Conservation (phyloP, 192 early-diverging fungal genomes). For the Umbelopsis ramanniana region DNA sequence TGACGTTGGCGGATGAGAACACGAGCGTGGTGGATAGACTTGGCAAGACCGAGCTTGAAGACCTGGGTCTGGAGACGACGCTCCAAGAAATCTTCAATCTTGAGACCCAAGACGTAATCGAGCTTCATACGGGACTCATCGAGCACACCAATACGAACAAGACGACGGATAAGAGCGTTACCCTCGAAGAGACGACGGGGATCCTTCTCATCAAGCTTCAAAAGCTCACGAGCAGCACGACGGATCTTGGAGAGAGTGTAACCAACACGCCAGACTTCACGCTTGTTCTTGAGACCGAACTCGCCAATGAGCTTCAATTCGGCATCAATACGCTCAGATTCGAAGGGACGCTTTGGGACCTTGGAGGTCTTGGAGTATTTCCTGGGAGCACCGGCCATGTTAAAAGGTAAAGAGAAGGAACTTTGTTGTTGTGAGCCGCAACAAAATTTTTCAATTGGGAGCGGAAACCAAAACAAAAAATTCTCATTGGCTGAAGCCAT, state of each 20-base stretch:
- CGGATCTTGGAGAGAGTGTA: slow-evolving; percentile 98
- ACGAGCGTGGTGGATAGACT: slow-evolving; percentile 98
- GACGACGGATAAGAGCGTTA: slow-evolving; percentile 97
- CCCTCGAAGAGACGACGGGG: slow-evolving; percentile 97
- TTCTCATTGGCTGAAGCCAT: slow-evolving; percentile 3
- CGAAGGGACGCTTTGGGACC: slow-evolving; percentile 97
- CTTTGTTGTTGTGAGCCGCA: slow-evolving; percentile 12
- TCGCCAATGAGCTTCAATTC: slow-evolving; percentile 96
- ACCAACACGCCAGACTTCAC: slow-evolving; percentile 97
- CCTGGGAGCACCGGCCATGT: slow-evolving; percentile 40
- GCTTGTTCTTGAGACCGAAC: slow-evolving; percentile 98
- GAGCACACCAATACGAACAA: slow-evolving; percentile 97
- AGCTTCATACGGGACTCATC: slow-evolving; percentile 97
- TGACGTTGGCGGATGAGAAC: slow-evolving; percentile 97
- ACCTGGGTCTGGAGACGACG: slow-evolving; percentile 98
- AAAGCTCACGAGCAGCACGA: slow-evolving; percentile 99
- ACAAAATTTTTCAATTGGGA: slow-evolving; percentile 22
- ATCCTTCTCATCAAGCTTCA: slow-evolving; percentile 94
- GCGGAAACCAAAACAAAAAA: slow-evolving; percentile 14
- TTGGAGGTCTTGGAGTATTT: slow-evolving; percentile 83
- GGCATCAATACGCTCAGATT: slow-evolving; percentile 95
- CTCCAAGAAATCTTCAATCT: slow-evolving; percentile 99
- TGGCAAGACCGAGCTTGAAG: slow-evolving; percentile 95
- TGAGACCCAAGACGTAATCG: slow-evolving; percentile 97
- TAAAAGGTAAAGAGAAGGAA: slow-evolving; percentile 30